Conservation (phyloP, 2,329 filamentous ascomycete species). For the Exophiala calicioides region DNA sequence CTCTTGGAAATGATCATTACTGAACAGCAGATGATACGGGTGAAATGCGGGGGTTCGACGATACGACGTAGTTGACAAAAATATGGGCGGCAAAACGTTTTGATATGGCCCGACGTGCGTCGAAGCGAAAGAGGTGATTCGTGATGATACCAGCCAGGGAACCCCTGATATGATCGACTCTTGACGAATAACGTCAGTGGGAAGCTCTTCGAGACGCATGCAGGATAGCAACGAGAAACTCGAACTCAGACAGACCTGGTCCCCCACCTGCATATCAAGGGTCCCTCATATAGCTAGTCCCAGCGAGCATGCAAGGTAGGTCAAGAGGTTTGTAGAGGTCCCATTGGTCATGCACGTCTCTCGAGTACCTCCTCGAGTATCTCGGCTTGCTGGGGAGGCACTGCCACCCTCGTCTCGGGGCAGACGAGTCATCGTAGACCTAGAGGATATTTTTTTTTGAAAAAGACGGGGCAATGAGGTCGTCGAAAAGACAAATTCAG, state of each 20-base stretch:
- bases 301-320: slow-evolving; percentile 7
- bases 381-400: no score
- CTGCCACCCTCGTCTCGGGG: no score
- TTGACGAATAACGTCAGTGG: background rate
- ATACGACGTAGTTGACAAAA: slow-evolving; percentile 4
- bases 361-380: no score
- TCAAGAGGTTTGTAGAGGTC: no score
- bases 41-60: slow-evolving; percentile 24
- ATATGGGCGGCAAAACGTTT: slow-evolving; percentile 3
- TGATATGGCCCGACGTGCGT: slow-evolving; percentile 15
- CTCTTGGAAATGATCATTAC: slow-evolving; percentile 17
- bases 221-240: background rate
- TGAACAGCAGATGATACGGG: slow-evolving; percentile 8
- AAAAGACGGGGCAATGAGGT: slow-evolving; percentile 2
- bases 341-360: no score
- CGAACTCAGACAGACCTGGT: slow-evolving; percentile 10
- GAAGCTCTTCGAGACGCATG: slow-evolving; percentile 5
- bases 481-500: slow-evolving; percentile 8
- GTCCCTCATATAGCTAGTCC: slow-evolving; percentile 7
- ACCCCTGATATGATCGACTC: background rate
- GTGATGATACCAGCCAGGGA: background rate
- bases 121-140: slow-evolving; percentile 15
- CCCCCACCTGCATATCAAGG: slow-evolving; percentile 3
- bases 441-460: slow-evolving; percentile 1
- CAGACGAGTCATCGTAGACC: slow-evolving; percentile 2